Evolutionary conservation across 73 alveolate genomes (phyloP), one percentile per base, ranked within the genome.

Genomic region (Diophrys sp.): DNA sequence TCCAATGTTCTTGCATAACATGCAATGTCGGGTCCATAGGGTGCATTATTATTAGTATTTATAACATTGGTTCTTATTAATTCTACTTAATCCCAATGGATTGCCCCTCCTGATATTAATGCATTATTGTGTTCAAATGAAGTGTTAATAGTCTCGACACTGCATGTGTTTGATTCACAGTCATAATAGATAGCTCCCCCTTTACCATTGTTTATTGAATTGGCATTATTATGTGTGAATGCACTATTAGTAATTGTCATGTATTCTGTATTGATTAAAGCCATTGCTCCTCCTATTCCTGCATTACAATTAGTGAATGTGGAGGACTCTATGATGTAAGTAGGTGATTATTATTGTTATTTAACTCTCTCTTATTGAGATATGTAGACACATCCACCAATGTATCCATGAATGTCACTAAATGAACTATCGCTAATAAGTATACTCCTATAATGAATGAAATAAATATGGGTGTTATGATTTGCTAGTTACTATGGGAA

Each of bases 101-200:
- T 53, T 28, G 72, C 89, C 0, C 89, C 89, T 54, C 89, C 89
- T 14, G 67, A 0, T 25, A 26, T 29, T 2, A 28, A 68, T 0
- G 85, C 91, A 2, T 1, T 28, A 76, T 75, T 76, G 5, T 11
- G 0, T 27, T 66, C 62, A 8, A 0, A 5, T 1, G 32, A 57
- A 33, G 1, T 0, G 0, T 62, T 71, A 2, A 32, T 31, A 18
- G 66, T 33, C 31, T 23, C 76, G 23, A 82, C 31, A 0, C 14
- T 8, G 75, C 84, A 82, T 0, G 23, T 25, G 1, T 5, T 31
- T 1, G 8, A 67, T 30, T 11, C 70, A 71, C 85, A 82, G 31
- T 71, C 33, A 82, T 77, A 84, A 27, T 70, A 78, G 27, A 84
- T 53, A 1, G 84, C 91, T 0, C 91, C 91, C 1, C 91, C 91